Evolutionary conservation across 352 stramenopile genomes (phyloP).

Genomic region (Thalassiosira oceanica): DNA sequence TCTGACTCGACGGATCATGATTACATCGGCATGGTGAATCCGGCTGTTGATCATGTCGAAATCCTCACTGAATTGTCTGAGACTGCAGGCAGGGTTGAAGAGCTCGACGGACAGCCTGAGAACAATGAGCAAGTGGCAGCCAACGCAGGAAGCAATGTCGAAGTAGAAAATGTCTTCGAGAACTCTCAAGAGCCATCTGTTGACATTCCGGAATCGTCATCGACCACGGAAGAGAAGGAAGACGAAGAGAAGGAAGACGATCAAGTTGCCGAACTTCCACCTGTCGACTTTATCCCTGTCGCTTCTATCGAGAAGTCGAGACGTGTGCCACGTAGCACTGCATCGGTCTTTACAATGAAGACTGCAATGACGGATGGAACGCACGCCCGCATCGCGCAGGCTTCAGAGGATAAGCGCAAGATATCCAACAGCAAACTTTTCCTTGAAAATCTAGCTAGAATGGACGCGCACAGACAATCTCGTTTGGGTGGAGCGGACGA

Average conservation of each 20-base stretch:
- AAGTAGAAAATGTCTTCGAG: background rate
- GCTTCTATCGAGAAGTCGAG: background rate
- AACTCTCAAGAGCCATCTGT: slow-evolving; percentile 5
- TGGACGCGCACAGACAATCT: slow-evolving; percentile 8
- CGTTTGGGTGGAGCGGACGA: slow-evolving; percentile 12
- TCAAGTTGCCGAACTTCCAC: background rate
- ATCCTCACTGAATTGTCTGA: no score
- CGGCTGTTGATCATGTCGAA: no score
- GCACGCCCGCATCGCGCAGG: slow-evolving; percentile 5
- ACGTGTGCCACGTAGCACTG: background rate
- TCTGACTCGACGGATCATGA: no score
- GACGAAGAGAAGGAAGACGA: slow-evolving; percentile 1
- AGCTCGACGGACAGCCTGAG: no score
- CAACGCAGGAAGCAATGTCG: background rate
- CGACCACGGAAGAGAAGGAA: slow-evolving; percentile 10
- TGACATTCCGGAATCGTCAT: background rate
- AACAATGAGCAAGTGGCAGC: no score
- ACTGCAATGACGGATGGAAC: slow-evolving; percentile 11
- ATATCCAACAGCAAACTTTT: slow-evolving; percentile 1
- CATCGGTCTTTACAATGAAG: background rate
- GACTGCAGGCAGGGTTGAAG: no score
- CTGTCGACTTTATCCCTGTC: background rate
- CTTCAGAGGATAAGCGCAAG: slow-evolving; percentile 2
- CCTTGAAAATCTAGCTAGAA: slow-evolving; percentile 7
- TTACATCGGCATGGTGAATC: no score